Percentiles rank a stretch among this genome's conserved stretches.
phyloP scores from a whole-genome alignment of 768 basidiomycete genomes.

The Dioszegia hungarica region DNA sequence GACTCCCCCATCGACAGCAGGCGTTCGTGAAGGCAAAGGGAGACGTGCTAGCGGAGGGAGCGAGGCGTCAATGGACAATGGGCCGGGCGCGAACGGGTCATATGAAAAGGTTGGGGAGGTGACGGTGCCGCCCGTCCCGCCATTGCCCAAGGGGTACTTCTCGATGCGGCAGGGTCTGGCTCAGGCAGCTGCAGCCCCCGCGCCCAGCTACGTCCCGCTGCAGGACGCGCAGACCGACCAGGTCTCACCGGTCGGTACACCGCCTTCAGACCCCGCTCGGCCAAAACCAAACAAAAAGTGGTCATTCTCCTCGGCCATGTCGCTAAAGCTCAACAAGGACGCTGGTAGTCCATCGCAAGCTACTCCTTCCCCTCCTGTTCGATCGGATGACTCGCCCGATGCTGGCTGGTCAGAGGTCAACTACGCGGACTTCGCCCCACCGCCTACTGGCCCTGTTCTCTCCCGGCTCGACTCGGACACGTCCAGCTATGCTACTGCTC shows the following conservation, averaged over 20 bases:
- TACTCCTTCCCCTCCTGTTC: conserved; percentile 18
- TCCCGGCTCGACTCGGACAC: conserved; percentile 10
- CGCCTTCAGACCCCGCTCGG: conserved; percentile 6
- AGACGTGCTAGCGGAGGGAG: conserved; percentile 26
- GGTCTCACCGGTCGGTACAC: not conserved
- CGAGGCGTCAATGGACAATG: conserved; percentile 23
- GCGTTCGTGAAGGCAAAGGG: conserved; percentile 7
- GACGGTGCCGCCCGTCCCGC: conserved; percentile 46
- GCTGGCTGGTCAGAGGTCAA: conserved; percentile 38
- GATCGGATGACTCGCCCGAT: conserved; percentile 31
- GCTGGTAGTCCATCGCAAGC: conserved; percentile 20
- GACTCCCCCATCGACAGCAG: conserved; percentile 27
- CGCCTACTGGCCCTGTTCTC: not conserved
- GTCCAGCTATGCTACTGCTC: conserved; percentile 2
- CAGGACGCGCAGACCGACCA: not conserved
- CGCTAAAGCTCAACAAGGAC: conserved; percentile 27
- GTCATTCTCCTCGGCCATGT: conserved; percentile 48
- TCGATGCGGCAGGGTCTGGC: conserved; percentile 33
- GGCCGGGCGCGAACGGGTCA: conserved; percentile 8
- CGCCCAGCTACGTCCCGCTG: conserved; percentile 9
- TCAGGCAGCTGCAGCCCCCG: conserved; percentile 5
- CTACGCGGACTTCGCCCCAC: conserved; percentile 17
- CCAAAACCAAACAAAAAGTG: conserved; percentile 41
- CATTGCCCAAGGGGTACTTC: conserved; percentile 42
- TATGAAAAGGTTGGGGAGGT: conserved; percentile 15